phyloP scores from a whole-genome alignment of 176 grass and related monocot species.

The Ampelocalamus luodianensis region DNA sequence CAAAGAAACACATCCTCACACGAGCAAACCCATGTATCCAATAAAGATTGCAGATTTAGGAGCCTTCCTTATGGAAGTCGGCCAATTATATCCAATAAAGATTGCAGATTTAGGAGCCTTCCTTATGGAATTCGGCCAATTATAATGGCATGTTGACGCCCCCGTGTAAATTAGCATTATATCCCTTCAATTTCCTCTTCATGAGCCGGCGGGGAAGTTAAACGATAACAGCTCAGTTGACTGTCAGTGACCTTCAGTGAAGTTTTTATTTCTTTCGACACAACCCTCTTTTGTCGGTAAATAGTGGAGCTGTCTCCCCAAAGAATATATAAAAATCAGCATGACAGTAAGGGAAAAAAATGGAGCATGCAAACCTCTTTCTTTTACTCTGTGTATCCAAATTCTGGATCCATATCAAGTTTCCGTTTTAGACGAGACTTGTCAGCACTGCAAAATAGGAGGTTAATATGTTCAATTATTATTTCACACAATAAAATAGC shows the following conservation, averaged over 20 bases:
- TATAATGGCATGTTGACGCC: constrained; percentile 23
- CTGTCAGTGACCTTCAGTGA: neutral
- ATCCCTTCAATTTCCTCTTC: constrained; percentile 32
- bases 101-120: constrained; percentile 39
- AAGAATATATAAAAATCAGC: constrained; percentile 49
- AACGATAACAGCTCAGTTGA: constrained; percentile 16
- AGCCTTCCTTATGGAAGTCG: constrained; percentile 40
- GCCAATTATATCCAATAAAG: constrained; percentile 36
- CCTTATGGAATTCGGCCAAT: constrained; percentile 40
- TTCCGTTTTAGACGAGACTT: constrained; percentile 88
- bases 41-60: constrained; percentile 40
- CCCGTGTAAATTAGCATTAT: constrained; percentile 44
- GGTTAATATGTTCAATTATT: constrained; percentile 39
- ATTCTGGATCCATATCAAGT: constrained; percentile 93
- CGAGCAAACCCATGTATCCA: constrained; percentile 31
- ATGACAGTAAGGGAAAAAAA: constrained; percentile 36
- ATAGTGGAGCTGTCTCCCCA: constrained; percentile 37
- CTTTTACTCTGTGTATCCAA: constrained; percentile 67
- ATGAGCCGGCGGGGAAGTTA: constrained; percentile 19
- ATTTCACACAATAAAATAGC: constrained; percentile 22
- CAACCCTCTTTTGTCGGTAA: constrained; percentile 30
- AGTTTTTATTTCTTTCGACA: constrained; percentile 40
- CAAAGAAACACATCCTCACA: constrained; percentile 27
- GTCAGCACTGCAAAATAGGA: constrained; percentile 76
- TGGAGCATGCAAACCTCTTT: constrained; percentile 28